These are phyloP conservation scores for Coffea humblotiana DNA, from an alignment of 305 asterid genomes.

Conservation along the genomic window DNA sequence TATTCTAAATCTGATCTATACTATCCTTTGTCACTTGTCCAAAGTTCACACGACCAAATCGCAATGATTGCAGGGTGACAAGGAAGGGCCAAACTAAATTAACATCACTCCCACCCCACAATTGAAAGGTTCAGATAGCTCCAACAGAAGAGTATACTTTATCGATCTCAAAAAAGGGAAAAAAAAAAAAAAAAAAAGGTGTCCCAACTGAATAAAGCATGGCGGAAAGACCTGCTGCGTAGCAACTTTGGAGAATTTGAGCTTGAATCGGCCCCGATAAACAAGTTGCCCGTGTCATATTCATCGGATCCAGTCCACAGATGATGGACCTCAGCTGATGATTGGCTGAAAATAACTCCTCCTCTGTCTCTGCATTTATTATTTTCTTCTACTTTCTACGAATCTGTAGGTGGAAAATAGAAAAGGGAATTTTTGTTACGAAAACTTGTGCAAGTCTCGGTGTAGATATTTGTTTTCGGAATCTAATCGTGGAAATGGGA, in stretches of 20 bases:
- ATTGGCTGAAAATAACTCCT: conserved; percentile 20
- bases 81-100: conserved; percentile 15
- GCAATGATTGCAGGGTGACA: conserved; percentile 16
- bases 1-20: background rate
- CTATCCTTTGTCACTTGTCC: background rate
- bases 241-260: background rate
- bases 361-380: no score
- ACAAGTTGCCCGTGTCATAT: conserved; percentile 11
- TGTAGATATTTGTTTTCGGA: background rate
- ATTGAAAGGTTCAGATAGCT: background rate
- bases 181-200: background rate
- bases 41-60: conserved; percentile 4
- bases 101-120: conserved; percentile 1
- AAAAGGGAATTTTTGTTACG: background rate
- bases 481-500: background rate
- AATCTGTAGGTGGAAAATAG: background rate
- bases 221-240: background rate
- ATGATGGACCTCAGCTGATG: conserved; percentile 16
- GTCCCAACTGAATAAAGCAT: background rate
- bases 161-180: background rate
- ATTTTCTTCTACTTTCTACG: background rate
- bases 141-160: background rate
- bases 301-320: conserved; percentile 17
- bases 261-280: background rate
- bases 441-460: background rate